These are phyloP conservation scores for Sporothrix sp. DNA, from an alignment of 2,329 filamentous ascomycete genomes.

Conservation along the genomic window DNA sequence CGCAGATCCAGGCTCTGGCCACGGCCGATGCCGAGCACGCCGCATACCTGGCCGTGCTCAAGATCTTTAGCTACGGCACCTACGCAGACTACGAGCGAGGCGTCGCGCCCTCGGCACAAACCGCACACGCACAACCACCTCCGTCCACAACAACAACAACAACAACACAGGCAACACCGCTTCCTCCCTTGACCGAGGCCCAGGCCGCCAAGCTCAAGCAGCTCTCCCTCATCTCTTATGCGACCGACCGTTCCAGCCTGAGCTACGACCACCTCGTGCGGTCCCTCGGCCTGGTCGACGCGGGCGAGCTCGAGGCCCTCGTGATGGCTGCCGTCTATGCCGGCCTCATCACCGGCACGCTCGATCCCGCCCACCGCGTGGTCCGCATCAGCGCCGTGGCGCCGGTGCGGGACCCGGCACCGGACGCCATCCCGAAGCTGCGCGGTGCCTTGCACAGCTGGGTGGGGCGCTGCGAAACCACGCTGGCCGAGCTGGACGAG, in stretches of 20 bases:
- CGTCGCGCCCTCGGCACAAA: neutral
- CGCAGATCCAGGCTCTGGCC: slow-evolving; percentile 66
- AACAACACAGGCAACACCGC: slow-evolving; percentile 20
- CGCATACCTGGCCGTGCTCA: slow-evolving; percentile 58
- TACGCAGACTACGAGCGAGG: slow-evolving; percentile 59
- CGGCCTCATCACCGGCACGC: slow-evolving; percentile 68
- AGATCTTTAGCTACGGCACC: slow-evolving; percentile 89
- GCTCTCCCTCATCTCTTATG: slow-evolving; percentile 76
- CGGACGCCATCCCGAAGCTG: slow-evolving; percentile 60
- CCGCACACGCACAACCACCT: neutral
- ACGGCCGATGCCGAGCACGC: slow-evolving; percentile 47
- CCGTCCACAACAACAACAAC: neutral
- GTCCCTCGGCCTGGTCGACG: slow-evolving; percentile 55
- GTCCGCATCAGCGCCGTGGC: slow-evolving; percentile 74
- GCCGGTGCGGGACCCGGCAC: slow-evolving; percentile 75
- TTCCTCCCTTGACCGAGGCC: slow-evolving; percentile 61
- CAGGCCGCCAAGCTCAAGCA: slow-evolving; percentile 83
- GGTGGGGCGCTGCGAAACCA: slow-evolving; percentile 66
- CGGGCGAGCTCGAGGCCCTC: slow-evolving; percentile 70
- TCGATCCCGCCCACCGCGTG: slow-evolving; percentile 66
- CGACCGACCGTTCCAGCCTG: slow-evolving; percentile 56
- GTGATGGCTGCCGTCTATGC: slow-evolving; percentile 83
- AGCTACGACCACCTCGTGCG: slow-evolving; percentile 61
- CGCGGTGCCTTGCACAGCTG: slow-evolving; percentile 60
- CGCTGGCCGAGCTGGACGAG: slow-evolving; percentile 63